Base-by-base conservation (phyloP, 164 flowering plant genomes). In the Tetrastigma voinierianum region DNA sequence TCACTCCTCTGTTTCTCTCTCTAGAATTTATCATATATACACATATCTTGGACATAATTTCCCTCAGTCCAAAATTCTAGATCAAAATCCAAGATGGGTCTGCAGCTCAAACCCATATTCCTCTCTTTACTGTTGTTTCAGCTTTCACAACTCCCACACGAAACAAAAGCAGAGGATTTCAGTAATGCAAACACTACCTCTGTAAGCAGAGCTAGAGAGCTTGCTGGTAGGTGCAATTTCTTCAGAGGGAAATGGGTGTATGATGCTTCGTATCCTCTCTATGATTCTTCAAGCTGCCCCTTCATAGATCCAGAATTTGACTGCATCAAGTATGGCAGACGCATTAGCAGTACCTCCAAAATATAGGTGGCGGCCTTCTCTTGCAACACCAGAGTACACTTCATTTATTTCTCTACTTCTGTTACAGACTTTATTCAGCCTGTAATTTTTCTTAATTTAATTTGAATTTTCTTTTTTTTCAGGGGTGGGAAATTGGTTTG, bases 351-450 rank as follows among this genome's bases (percentile, higher is more conserved):
- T 93, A 87, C 74, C 90, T 84, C 69, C n/a, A n/a, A 86, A 88
- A 65, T 91, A 86, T 56, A 76, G 89, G 51, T 93, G 98, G 98
- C 85, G 86, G 57, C 98, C 98, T 76, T 45, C 65, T 72, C 78
- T 1, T 93, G 98, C 61, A 72, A 80, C 64, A 10, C 97, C 92
- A 66, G 83, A 87, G 98, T 92, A 77, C 46, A 3, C 11, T 6
- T 7, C 40, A 1, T 2, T 44, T 40, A 7, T 48, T 14, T 21
- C 6, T 2, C 17, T 53, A n/a, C n/a, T n/a, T 48, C 16, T 44
- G 3, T 44, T 25, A 43, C 62, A 43, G 5, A 4, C 64, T 72
- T 10, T 1, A n/a, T n/a, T n/a, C n/a, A n/a, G n/a, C n/a, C n/a
- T n/a, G n/a, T n/a, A n/a, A n/a, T n/a, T n/a, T 23, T 12, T 45